Evolutionary conservation across 176 grass and related monocot genomes (phyloP).

Genomic region (Tuctoria greenei): DNA sequence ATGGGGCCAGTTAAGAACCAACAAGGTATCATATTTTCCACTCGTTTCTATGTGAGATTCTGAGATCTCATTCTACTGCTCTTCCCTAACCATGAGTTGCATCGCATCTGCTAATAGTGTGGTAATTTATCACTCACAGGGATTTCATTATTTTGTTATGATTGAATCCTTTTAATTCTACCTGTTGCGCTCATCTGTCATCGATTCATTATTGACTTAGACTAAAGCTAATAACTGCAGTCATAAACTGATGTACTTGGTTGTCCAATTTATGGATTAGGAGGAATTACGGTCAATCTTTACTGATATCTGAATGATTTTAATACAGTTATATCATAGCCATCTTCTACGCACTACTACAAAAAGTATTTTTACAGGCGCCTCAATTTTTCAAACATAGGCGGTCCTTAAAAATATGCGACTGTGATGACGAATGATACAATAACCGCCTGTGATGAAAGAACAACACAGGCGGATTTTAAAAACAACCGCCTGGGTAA

Average conservation of each 20-base stretch:
- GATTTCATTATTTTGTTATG: neutral
- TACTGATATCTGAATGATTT: neutral
- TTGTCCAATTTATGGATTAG: neutral
- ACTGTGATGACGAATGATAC: no score
- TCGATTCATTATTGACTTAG: neutral
- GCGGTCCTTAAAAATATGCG: no score
- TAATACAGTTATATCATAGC: no score
- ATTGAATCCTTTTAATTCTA: no score
- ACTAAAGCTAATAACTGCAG: neutral
- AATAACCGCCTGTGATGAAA: no score
- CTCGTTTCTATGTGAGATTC: neutral
- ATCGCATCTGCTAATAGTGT: no score
- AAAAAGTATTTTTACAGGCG: no score
- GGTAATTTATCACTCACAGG: neutral
- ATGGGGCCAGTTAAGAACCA: slow-evolving; percentile 93
- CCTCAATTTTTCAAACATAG: no score
- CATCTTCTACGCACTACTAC: no score
- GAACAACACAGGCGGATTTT: no score
- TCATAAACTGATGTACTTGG: neutral
- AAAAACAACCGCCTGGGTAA: no score
- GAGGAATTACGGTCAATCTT: neutral
- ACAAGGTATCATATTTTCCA: slow-evolving; percentile 51
- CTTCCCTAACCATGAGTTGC: neutral
- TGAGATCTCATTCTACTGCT: no score
- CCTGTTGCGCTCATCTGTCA: neutral